Percentiles rank a stretch among this genome's conserved stretches.
Evolutionary conservation across 176 grass and related monocot genomes (phyloP).

Genomic region (Tillandsia leiboldiana): DNA sequence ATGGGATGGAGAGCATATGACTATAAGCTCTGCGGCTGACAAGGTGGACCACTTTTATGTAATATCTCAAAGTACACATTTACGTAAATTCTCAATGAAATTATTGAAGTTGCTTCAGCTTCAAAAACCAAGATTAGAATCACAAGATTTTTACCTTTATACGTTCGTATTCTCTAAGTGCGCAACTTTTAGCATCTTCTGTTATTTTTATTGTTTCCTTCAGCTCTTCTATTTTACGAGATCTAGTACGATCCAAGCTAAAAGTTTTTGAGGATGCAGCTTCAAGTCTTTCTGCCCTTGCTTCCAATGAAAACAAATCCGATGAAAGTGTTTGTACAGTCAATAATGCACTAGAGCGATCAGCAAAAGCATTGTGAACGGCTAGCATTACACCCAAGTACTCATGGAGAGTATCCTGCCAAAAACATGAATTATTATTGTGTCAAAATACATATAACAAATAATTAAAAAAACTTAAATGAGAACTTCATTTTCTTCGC

Average conservation of each 20-base stretch:
- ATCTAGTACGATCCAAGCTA: slow-evolving; percentile 47
- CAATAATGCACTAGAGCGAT: slow-evolving; percentile 60
- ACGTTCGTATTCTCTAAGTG: slow-evolving; percentile 54
- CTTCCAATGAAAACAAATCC: slow-evolving; percentile 54
- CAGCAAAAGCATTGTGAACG: slow-evolving; percentile 70
- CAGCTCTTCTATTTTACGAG: slow-evolving; percentile 64
- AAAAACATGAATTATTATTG: slow-evolving; percentile 24
- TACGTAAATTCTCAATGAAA: slow-evolving; percentile 1
- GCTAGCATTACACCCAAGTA: slow-evolving; percentile 68
- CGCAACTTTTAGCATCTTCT: slow-evolving; percentile 57
- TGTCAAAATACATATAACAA: slow-evolving; percentile 14
- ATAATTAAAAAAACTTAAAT: slow-evolving; percentile 6
- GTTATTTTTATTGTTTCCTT: slow-evolving; percentile 53
- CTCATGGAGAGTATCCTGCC: slow-evolving; percentile 61
- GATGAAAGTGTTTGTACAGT: slow-evolving; percentile 51
- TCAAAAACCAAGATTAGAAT: slow-evolving; percentile 3
- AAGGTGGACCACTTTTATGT: too few relatives aligned
- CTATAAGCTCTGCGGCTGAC: too few relatives aligned
- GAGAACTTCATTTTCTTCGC: slow-evolving; percentile 10
- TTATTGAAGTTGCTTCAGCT: not conserved
- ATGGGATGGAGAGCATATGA: too few relatives aligned
- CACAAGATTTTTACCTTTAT: slow-evolving; percentile 54
- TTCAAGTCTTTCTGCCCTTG: slow-evolving; percentile 52
- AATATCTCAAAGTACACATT: slow-evolving; percentile 12
- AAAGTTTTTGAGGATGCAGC: slow-evolving; percentile 55